These are phyloP conservation scores for Phaeosphaeria sp. DNA, from an alignment of 2,329 filamentous ascomycete genomes.

Conservation along the genomic window DNA sequence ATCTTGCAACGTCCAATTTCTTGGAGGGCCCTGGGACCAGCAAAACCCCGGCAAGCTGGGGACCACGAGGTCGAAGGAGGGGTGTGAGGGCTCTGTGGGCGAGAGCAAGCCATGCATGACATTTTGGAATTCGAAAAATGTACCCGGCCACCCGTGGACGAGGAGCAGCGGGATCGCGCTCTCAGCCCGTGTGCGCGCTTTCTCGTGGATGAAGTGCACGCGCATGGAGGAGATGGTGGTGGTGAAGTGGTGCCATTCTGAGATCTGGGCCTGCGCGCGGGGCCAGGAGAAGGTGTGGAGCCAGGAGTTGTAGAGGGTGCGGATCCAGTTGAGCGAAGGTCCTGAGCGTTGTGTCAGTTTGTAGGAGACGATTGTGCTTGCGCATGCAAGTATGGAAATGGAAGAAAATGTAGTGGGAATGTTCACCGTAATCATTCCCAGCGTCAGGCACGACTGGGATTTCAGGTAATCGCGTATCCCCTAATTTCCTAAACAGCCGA, in stretches of 20 bases:
- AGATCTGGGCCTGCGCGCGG: constrained; percentile 41
- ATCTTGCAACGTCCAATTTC: constrained; percentile 53
- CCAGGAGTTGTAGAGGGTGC: constrained; percentile 45
- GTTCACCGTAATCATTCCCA: constrained; percentile 43
- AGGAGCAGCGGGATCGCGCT: constrained; percentile 52
- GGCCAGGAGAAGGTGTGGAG: constrained; percentile 44
- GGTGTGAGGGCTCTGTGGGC: constrained; percentile 33
- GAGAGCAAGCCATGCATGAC: constrained; percentile 46
- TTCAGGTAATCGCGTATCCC: constrained; percentile 41
- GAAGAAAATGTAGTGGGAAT: too few species aligned
- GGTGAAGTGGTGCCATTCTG: constrained; percentile 43
- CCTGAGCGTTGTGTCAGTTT: constrained; percentile 14
- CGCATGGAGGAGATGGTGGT: constrained; percentile 45
- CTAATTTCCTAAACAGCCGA: constrained; percentile 45
- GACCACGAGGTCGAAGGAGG: constrained; percentile 63
- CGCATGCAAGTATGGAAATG: too few species aligned
- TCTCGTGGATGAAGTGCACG: constrained; percentile 52
- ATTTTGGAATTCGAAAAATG: constrained; percentile 52
- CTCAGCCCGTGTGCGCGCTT: constrained; percentile 31
- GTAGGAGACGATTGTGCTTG: too few species aligned
- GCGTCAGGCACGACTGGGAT: constrained; percentile 46
- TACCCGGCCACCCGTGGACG: constrained; percentile 56
- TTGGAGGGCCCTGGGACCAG: constrained; percentile 25
- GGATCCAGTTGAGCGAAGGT: constrained; percentile 41
- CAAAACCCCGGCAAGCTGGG: constrained; percentile 59